Evolutionary conservation across 257 asterid genomes (phyloP).

Genomic region (Solanum habrochaites): DNA sequence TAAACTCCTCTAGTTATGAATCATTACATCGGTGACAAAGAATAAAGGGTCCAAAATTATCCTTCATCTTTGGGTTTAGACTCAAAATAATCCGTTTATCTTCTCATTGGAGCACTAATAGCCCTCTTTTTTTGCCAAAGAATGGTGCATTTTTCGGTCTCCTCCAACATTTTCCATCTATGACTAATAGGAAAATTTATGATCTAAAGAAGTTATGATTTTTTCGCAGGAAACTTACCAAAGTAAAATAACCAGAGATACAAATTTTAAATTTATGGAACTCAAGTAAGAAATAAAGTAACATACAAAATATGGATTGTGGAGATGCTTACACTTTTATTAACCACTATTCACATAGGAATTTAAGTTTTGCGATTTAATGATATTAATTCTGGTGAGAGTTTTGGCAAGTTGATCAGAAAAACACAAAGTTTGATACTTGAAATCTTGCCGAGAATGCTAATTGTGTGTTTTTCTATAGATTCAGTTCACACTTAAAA

Average conservation of each 20-base stretch:
- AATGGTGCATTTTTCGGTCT: not conserved
- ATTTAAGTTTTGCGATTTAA: not conserved
- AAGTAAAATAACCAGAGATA: not conserved
- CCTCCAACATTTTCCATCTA: not conserved
- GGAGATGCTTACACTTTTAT: not conserved
- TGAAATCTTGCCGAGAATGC: not conserved
- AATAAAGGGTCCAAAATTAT: not conserved
- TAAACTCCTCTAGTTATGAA: not conserved
- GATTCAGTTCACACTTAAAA: not conserved
- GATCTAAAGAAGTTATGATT: not conserved
- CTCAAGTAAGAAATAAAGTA: not conserved
- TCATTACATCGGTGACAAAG: not conserved
- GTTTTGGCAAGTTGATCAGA: not conserved
- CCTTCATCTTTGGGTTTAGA: not conserved
- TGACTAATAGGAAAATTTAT: not conserved
- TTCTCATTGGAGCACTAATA: not conserved
- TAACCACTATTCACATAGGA: not conserved
- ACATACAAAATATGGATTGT: not conserved
- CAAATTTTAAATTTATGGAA: not conserved
- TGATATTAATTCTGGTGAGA: not conserved
- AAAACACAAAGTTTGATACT: not conserved
- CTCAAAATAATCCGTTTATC: not conserved
- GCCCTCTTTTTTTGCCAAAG: not conserved
- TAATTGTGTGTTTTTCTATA: not conserved
- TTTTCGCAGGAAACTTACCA: not conserved